Evolutionary conservation across 225 moss, liverwort and hornwort genomes (phyloP), one percentile per base, ranked within the genome.

Genomic region (Rhytidiadelphus loreus): DNA sequence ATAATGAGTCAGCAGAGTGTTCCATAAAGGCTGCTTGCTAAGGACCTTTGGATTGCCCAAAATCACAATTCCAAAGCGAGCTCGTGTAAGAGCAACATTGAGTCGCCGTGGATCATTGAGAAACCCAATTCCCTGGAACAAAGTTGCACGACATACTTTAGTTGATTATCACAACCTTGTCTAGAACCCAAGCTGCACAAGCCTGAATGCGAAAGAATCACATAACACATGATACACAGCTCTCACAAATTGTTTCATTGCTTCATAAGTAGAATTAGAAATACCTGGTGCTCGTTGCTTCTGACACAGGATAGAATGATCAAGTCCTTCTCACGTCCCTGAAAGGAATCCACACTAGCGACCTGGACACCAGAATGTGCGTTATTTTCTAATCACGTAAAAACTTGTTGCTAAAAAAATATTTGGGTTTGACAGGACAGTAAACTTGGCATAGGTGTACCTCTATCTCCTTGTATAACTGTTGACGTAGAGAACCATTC

Each of bases 241-340:
- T 81, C 35, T 83, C 35, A 68, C 22, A 92, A 18, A 48, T 48
- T 59, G 37, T 71, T 82, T 81, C 69, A 76, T n/a, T 39, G 79
- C 57, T 33, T 57, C 57, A 58, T 26, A 79, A 39, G 18, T 35
- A 58, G 18, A 58, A 79, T 7, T 58, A 41, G 29, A 79, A 41
- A 58, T 90, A 98, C 98, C 98, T 99, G 98, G 90, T 99, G 98
- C 91, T 99, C 98, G 76, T 99, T 99, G 80, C 98, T 99, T 90
- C 98, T 95, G 59, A 99, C 98, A 69, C 98, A 99, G 11, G 98
- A 99, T 69, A 99, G 95, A 92, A 99, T 99, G 77, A 99, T 99
- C 85, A 94, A 95, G 86, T 99, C 98, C 88, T 99, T 99, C 91
- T 99, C 98, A 62, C 98, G 94, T 64, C 98, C 98, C 92, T 99